phyloP scores from a whole-genome alignment of 75 land plant species.

The Larix kaempferi region DNA sequence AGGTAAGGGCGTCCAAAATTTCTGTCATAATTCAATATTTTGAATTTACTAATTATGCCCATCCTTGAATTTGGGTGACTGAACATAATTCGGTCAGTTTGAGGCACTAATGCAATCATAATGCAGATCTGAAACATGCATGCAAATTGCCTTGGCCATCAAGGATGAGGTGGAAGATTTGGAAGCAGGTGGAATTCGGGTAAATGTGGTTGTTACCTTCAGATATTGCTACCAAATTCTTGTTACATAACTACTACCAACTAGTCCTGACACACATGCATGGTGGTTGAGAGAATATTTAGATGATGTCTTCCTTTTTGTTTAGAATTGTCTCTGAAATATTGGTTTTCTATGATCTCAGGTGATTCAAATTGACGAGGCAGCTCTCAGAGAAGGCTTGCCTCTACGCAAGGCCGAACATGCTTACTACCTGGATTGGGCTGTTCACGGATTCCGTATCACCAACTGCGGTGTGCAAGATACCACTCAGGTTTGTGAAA shows the following conservation, averaged over 20 bases:
- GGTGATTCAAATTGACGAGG: constrained; percentile 84
- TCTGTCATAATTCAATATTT: background rate
- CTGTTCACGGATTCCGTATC: constrained; percentile 78
- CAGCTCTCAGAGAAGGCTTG: constrained; percentile 72
- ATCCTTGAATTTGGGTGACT: background rate
- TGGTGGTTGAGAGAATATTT: background rate
- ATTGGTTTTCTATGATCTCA: constrained; percentile 11
- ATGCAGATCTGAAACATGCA: constrained; percentile 60
- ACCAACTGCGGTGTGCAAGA: constrained; percentile 71
- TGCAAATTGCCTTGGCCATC: constrained; percentile 83
- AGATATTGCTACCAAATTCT: too few species aligned
- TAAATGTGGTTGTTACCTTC: background rate
- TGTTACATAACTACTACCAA: too few species aligned
- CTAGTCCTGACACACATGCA: too few species aligned
- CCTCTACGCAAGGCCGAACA: constrained; percentile 75
- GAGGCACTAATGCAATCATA: background rate
- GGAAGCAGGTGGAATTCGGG: constrained; percentile 70
- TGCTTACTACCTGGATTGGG: constrained; percentile 72
- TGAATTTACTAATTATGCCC: background rate
- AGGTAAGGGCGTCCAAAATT: constrained; percentile 30
- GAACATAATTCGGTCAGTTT: background rate
- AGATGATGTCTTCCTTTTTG: too few species aligned
- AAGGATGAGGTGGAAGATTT: constrained; percentile 90
- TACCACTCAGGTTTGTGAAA: constrained; percentile 66
- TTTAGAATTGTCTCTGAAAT: background rate